phyloP scores from a whole-genome alignment of 257 asterid species.

The Gentiana dahurica region DNA sequence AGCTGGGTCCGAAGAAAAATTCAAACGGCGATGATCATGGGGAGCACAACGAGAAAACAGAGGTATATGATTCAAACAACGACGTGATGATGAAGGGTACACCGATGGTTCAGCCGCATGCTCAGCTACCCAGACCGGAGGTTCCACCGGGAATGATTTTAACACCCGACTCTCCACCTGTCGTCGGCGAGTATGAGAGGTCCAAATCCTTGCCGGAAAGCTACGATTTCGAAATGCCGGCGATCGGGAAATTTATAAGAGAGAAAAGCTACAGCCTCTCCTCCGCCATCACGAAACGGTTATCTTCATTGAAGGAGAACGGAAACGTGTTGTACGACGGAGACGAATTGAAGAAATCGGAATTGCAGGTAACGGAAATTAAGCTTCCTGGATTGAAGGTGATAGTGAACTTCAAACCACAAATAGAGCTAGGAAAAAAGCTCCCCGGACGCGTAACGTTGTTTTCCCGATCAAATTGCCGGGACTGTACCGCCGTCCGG shows the following conservation, averaged over 20 bases:
- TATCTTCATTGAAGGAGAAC: conserved; percentile 40
- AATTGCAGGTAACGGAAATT: conserved; percentile 40
- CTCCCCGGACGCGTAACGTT: conserved; percentile 59
- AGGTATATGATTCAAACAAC: neutral
- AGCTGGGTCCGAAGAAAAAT: neutral
- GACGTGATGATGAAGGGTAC: conserved; percentile 2
- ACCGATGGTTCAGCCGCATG: conserved; percentile 38
- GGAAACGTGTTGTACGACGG: conserved; percentile 11
- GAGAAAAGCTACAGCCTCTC: conserved; percentile 71
- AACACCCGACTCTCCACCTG: neutral
- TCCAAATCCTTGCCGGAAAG: conserved; percentile 42
- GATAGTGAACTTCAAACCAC: conserved; percentile 27
- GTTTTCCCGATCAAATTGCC: conserved; percentile 78
- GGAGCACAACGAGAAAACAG: neutral
- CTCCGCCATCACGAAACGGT: conserved; percentile 57
- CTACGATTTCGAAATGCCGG: conserved; percentile 36
- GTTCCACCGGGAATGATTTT: conserved; percentile 43
- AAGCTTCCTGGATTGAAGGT: conserved; percentile 58
- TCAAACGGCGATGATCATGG: conserved; percentile 9
- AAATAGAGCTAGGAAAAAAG: conserved; percentile 22
- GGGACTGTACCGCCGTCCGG: conserved; percentile 81
- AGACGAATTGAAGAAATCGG: conserved; percentile 5
- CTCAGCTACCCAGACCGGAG: conserved; percentile 69
- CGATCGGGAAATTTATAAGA: conserved; percentile 71
- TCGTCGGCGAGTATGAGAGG: conserved; percentile 18